phyloP scores from a whole-genome alignment of 2,329 filamentous ascomycete genomes.

The Alternaria consortialis region DNA sequence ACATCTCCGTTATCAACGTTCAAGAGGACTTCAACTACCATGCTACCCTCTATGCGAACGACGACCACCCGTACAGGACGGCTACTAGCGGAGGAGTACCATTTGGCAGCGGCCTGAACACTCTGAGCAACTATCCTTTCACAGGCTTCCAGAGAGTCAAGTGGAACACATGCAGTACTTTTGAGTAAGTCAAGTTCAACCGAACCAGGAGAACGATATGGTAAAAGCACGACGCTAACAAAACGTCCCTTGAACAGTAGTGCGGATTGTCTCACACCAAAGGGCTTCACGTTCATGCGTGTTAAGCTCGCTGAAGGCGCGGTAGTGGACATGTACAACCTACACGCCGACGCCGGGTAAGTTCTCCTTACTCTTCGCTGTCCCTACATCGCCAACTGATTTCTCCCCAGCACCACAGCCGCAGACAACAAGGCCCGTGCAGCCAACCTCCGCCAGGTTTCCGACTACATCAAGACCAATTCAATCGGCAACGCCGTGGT shows the following conservation, averaged over 20 bases:
- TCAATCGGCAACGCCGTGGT: constrained; percentile 69
- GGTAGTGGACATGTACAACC: constrained; percentile 71
- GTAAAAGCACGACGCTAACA: not conserved
- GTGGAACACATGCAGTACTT: constrained; percentile 66
- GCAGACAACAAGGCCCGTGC: constrained; percentile 66
- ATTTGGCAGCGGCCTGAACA: constrained; percentile 72
- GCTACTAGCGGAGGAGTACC: constrained; percentile 71
- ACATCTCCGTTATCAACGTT: constrained; percentile 69
- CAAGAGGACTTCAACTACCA: constrained; percentile 78
- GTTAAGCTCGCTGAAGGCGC: constrained; percentile 61
- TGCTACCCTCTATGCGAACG: constrained; percentile 65
- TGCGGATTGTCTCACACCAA: constrained; percentile 71
- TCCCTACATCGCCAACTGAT: not conserved
- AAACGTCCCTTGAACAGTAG: constrained; percentile 47
- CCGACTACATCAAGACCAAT: constrained; percentile 64
- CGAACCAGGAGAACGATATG: not conserved
- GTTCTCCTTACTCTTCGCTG: not conserved
- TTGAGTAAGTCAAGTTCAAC: constrained; percentile 33
- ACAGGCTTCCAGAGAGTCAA: constrained; percentile 65
- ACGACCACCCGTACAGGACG: constrained; percentile 68
- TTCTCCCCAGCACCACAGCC: constrained; percentile 51
- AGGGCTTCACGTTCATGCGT: constrained; percentile 75
- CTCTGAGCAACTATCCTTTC: constrained; percentile 67
- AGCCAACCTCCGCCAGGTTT: constrained; percentile 67
- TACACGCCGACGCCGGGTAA: constrained; percentile 71